These are phyloP conservation scores for Ophiosphaerella herpotricha DNA, from an alignment of 2,329 filamentous ascomycete species.

Conservation along the genomic window DNA sequence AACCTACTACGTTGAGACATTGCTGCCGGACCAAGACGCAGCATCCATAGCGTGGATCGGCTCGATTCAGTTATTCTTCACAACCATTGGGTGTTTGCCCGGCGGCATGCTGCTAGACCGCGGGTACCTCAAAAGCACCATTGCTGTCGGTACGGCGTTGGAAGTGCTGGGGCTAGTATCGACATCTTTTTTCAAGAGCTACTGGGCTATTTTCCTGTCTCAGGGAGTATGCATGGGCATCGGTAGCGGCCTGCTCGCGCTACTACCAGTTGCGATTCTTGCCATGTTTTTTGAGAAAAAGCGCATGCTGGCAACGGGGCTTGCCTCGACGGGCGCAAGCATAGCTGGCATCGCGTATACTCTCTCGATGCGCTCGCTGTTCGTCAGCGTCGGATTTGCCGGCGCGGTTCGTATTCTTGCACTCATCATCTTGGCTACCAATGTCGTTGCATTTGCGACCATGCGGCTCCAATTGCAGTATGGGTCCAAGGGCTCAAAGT, in stretches of 20 bases:
- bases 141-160: conserved; percentile 32
- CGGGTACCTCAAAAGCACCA: conserved; percentile 36
- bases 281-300: conserved; percentile 44
- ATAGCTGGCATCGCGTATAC: conserved; percentile 43
- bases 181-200: conserved; percentile 23
- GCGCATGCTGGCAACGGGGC: conserved; percentile 38
- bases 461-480: conserved; percentile 21
- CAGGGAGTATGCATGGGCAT: conserved; percentile 44
- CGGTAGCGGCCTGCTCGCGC: conserved; percentile 38
- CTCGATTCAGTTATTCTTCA: conserved; percentile 41
- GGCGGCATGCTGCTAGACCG: conserved; percentile 36
- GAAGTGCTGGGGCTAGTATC: conserved; percentile 29
- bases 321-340: conserved; percentile 41
- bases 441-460: conserved; percentile 12
- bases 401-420: conserved; percentile 32
- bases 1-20: conserved; percentile 33
- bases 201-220: conserved; percentile 31
- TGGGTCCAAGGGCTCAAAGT: conserved; percentile 15
- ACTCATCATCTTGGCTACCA: conserved; percentile 15
- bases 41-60: conserved; percentile 44
- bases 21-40: conserved; percentile 16
- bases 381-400: conserved; percentile 35
- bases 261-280: conserved; percentile 32
- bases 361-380: conserved; percentile 34
- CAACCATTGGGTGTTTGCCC: conserved; percentile 38